Conservation (phyloP, 768 basidiomycete genomes). For the Kwoniella newhampshirensis region DNA sequence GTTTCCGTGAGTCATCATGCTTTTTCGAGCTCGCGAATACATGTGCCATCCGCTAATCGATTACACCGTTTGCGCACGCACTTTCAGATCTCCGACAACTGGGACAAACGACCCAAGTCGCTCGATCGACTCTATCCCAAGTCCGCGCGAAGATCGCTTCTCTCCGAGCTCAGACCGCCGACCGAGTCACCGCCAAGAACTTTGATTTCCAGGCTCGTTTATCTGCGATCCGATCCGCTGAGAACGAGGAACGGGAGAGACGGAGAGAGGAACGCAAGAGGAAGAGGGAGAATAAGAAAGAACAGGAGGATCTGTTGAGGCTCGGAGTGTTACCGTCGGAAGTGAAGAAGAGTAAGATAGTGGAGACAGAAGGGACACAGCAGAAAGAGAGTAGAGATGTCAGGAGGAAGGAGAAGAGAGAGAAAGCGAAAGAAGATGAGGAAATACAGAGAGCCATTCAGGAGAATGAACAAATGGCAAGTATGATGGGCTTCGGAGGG, state of each 20-base stretch:
- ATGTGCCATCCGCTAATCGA: too few species aligned
- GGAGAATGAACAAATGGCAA: constrained; percentile 67
- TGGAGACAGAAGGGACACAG: background rate
- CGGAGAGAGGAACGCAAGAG: constrained; percentile 59
- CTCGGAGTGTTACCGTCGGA: constrained; percentile 53
- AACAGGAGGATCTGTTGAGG: constrained; percentile 69
- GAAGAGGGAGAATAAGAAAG: constrained; percentile 66
- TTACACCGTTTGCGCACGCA: background rate
- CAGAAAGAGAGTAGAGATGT: constrained; percentile 9
- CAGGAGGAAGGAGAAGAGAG: constrained; percentile 6
- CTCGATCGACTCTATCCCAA: constrained; percentile 85
- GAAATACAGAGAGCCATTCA: constrained; percentile 37
- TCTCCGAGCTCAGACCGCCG: constrained; percentile 81
- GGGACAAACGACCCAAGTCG: constrained; percentile 94
- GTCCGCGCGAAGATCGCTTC: constrained; percentile 86
- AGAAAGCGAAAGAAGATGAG: constrained; percentile 4
- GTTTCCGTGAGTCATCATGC: constrained; percentile 89
- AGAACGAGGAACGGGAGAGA: constrained; percentile 62
- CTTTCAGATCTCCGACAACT: constrained; percentile 76
- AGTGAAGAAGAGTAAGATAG: constrained; percentile 5
- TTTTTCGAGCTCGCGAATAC: too few species aligned
- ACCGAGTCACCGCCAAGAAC: constrained; percentile 77
- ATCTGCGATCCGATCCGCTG: constrained; percentile 73
- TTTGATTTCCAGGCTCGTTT: constrained; percentile 92
- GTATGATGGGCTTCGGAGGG: constrained; percentile 87